Conservation (phyloP, 805 yeast species). For the Starmera amethionina region DNA sequence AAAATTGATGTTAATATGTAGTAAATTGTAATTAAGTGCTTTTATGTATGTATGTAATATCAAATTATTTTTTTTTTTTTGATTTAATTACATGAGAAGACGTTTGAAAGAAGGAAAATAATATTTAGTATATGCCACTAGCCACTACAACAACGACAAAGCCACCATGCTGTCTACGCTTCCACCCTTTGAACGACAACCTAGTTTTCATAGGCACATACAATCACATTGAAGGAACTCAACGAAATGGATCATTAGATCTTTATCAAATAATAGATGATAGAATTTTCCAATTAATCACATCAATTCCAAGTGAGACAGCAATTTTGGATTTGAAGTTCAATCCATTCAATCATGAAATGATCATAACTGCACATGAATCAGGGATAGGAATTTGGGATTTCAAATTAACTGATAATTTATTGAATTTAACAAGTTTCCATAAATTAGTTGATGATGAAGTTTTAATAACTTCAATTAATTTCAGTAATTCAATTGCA, state of each 20-base stretch:
- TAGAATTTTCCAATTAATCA: constrained; percentile 13
- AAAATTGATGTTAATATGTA: no score
- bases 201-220: constrained; percentile 71
- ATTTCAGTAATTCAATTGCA: constrained; percentile 37
- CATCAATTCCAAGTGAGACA: constrained; percentile 30
- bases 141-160: constrained; percentile 32
- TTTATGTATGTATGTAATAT: no score
- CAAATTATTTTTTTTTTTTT: no score
- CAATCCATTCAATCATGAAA: constrained; percentile 38
- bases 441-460: constrained; percentile 38
- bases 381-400: constrained; percentile 74
- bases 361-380: constrained; percentile 63
- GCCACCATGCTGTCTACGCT: constrained; percentile 80
- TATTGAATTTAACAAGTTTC: constrained; percentile 15
- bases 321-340: constrained; percentile 77
- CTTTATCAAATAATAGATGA: constrained; percentile 17
- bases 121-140: no score
- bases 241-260: constrained; percentile 56
- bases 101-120: no score
- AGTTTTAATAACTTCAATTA: constrained; percentile 53
- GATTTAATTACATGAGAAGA: no score
- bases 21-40: no score
- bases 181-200: constrained; percentile 39
- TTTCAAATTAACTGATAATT: not conserved
- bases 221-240: constrained; percentile 46